These are phyloP conservation scores for Apiospora phragmitis DNA, from an alignment of 2,329 filamentous ascomycete species.

Conservation along the genomic window DNA sequence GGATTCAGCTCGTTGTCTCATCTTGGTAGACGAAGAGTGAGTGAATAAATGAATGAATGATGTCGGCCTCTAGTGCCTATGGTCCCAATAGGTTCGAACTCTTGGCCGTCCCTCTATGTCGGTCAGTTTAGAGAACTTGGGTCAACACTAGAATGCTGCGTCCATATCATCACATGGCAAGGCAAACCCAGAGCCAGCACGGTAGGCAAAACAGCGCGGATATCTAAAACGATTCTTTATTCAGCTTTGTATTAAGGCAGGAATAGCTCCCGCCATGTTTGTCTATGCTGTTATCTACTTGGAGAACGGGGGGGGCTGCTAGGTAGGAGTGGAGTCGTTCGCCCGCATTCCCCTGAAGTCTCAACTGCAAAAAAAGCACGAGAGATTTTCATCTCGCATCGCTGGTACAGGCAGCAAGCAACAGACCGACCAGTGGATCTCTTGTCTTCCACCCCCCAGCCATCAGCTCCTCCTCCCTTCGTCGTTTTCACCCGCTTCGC, in stretches of 20 bases:
- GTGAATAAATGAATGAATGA: background rate
- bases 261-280: background rate
- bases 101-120: too few species aligned
- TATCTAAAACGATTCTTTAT: background rate
- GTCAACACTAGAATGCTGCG: background rate
- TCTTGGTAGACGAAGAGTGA: background rate
- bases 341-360: background rate
- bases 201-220: background rate
- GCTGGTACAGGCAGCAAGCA: background rate
- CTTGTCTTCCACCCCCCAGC: background rate
- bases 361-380: background rate
- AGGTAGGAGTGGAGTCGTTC: background rate
- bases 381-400: background rate
- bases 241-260: conserved; percentile 1
- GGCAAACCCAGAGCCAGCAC: background rate
- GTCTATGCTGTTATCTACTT: background rate
- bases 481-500: background rate
- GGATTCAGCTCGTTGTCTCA: background rate
- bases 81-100: too few species aligned
- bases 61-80: too few species aligned
- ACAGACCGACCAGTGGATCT: background rate
- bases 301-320: background rate
- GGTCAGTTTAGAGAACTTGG: too few species aligned
- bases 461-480: background rate
- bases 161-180: background rate